phyloP scores from a whole-genome alignment of 768 basidiomycete genomes.

The Trametes cinnabarina region DNA sequence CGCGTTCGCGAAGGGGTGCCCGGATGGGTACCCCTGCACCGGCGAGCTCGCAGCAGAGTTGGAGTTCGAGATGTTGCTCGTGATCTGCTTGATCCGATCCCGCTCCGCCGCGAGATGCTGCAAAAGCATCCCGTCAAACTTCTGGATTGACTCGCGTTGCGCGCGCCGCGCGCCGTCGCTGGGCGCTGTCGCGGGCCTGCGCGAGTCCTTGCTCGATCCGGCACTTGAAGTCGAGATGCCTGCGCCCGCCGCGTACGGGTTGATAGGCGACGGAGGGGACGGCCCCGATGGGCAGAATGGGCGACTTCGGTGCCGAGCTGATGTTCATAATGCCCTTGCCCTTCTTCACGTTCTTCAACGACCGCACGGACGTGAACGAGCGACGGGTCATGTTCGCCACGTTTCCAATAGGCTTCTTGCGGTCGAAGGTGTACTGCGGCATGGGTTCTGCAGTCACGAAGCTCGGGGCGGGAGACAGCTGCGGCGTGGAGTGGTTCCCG shows the following conservation, averaged over 20 bases:
- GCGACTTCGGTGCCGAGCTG: conserved; percentile 4
- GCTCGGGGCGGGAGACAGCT: conserved; percentile 40
- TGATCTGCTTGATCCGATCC: conserved; percentile 76
- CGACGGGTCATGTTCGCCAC: conserved; percentile 35
- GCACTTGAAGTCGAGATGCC: neutral
- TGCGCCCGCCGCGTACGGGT: conserved; percentile 2
- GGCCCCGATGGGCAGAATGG: conserved; percentile 17
- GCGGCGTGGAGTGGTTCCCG: conserved; percentile 70
- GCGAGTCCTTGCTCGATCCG: neutral
- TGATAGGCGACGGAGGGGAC: conserved; percentile 12
- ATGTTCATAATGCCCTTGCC: conserved; percentile 34
- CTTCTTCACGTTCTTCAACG: conserved; percentile 34
- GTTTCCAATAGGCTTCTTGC: conserved; percentile 53
- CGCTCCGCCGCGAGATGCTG: conserved; percentile 84
- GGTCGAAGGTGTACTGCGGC: conserved; percentile 34
- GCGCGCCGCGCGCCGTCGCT: conserved; percentile 32
- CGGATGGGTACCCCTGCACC: neutral
- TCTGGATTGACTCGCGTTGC: conserved; percentile 58
- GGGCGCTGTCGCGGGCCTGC: conserved; percentile 24
- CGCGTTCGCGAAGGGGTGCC: conserved; percentile 2
- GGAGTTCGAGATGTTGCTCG: conserved; percentile 37
- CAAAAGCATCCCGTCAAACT: conserved; percentile 75
- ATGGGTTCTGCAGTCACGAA: conserved; percentile 8
- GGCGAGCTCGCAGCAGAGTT: conserved; percentile 14
- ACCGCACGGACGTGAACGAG: conserved; percentile 41